A percentile compares a stretch with the other conserved stretches of the same genome.
Evolutionary conservation across 2,329 filamentous ascomycete genomes (phyloP).

Genomic region (Sarocladium strictum): DNA sequence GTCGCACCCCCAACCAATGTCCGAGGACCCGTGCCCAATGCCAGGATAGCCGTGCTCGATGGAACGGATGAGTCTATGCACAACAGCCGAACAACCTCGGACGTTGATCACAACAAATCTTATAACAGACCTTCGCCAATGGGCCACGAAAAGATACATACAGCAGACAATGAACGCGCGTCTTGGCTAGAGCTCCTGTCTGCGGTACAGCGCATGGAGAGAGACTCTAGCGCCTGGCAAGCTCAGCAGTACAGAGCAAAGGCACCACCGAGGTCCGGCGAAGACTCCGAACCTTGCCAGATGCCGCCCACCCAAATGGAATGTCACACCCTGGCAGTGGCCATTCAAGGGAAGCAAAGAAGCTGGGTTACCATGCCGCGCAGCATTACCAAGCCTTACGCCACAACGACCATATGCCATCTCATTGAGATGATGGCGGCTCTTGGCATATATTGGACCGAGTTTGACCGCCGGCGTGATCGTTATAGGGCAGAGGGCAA

Average conservation of each 20-base stretch:
- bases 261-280: constrained; percentile 14
- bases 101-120: constrained; percentile 15
- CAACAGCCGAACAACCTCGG: constrained; percentile 25
- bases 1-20: constrained; percentile 37
- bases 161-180: constrained; percentile 50
- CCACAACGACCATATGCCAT: constrained; percentile 50
- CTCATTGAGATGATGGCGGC: constrained; percentile 48
- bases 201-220: constrained; percentile 44
- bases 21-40: constrained; percentile 25
- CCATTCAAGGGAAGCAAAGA: constrained; percentile 39
- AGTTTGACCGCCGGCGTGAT: constrained; percentile 46
- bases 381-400: constrained; percentile 41
- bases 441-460: constrained; percentile 53
- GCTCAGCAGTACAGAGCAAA: constrained; percentile 21
- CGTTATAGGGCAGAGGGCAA: constrained; percentile 51
- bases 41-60: constrained; percentile 30
- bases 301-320: constrained; percentile 20
- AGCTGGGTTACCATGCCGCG: constrained; percentile 48
- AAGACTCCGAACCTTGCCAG: constrained; percentile 13
- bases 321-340: constrained; percentile 37
- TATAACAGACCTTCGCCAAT: not conserved
- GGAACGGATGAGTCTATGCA: constrained; percentile 30
- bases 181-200: constrained; percentile 48
- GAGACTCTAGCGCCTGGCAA: constrained; percentile 42
- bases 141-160: constrained; percentile 37